Evolutionary conservation across 2,329 filamentous ascomycete species (phyloP).

Genomic region (Paraconiothyrium sp.): DNA sequence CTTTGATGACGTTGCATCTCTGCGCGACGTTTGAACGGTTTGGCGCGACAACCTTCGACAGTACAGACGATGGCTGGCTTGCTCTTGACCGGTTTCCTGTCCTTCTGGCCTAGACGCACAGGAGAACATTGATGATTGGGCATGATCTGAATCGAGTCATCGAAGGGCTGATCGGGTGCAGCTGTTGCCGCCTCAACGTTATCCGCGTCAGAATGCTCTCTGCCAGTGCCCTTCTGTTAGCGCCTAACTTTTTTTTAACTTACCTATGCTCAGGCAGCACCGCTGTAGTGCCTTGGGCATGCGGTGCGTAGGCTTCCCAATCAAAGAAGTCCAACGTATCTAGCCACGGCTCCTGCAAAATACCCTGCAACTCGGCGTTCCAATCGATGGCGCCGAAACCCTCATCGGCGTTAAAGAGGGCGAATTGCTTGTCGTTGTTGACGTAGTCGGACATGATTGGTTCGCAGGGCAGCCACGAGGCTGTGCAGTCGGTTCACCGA

Average conservation of each 20-base stretch:
- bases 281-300: slow-evolving; percentile 12
- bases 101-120: too few species aligned
- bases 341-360: slow-evolving; percentile 22
- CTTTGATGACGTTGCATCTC: slow-evolving; percentile 19
- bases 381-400: slow-evolving; percentile 6
- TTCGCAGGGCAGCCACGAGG: neutral
- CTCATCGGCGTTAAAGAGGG: neutral
- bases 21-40: slow-evolving; percentile 19
- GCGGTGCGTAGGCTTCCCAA: slow-evolving; percentile 5
- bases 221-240: slow-evolving; percentile 29
- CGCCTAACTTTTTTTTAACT: slow-evolving; percentile 34
- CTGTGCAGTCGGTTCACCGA: neutral
- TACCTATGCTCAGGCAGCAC: slow-evolving; percentile 23
- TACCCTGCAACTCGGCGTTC: slow-evolving; percentile 15
- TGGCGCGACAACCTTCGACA: slow-evolving; percentile 9
- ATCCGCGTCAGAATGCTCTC: neutral
- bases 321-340: slow-evolving; percentile 5
- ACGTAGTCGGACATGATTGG: slow-evolving; percentile 32
- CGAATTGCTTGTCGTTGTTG: slow-evolving; percentile 19
- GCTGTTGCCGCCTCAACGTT: neutral
- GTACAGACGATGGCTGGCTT: slow-evolving; percentile 3
- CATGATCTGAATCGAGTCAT: neutral
- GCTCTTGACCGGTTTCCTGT: neutral
- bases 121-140: neutral
- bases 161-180: neutral